Evolutionary conservation across 1,284 basidiomycete genomes (phyloP).

Genomic region (Cryptococcus amylolentus): DNA sequence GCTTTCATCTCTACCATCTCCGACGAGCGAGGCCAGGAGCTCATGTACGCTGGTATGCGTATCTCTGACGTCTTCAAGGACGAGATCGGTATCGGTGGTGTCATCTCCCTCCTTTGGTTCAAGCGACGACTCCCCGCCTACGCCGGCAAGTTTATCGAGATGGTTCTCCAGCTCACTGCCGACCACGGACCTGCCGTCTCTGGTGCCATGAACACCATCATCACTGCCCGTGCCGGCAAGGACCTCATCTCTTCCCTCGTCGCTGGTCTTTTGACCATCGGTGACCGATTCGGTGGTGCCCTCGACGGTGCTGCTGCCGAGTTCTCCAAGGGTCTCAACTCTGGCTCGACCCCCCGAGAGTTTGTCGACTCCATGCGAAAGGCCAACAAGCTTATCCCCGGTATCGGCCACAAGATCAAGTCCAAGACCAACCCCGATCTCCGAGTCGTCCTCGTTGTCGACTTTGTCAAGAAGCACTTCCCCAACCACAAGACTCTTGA

Average conservation of each 20-base stretch:
- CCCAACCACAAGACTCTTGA: conserved; percentile 85
- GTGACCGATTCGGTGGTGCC: conserved; percentile 98
- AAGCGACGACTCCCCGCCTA: conserved; percentile 67
- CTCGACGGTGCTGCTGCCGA: conserved; percentile 94
- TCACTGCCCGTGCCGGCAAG: conserved; percentile 97
- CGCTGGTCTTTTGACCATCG: conserved; percentile 94
- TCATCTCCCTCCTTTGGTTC: conserved; percentile 96
- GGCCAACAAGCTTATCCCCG: conserved; percentile 91
- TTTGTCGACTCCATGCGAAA: conserved; percentile 96
- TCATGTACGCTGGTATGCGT: conserved; percentile 97
- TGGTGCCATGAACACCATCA: conserved; percentile 99
- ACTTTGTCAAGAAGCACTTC: conserved; percentile 95
- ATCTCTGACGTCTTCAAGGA: conserved; percentile 99
- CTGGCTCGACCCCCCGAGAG: conserved; percentile 90
- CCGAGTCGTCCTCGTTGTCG: conserved; percentile 96
- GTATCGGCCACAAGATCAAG: conserved; percentile 99
- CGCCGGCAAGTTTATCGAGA: conserved; percentile 92
- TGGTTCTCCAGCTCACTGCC: conserved; percentile 98
- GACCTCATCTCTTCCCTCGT: conserved; percentile 95
- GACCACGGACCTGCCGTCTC: conserved; percentile 90
- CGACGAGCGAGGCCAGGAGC: conserved; percentile 97
- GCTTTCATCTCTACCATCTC: conserved; percentile 99
- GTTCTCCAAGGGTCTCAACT: conserved; percentile 88
- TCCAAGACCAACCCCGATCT: conserved; percentile 95
- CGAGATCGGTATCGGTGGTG: conserved; percentile 94